A percentile compares a stretch with the other conserved stretches of the same genome.
Conservation (phyloP, 306 rosid genomes). For the Prosopis cineraria region DNA sequence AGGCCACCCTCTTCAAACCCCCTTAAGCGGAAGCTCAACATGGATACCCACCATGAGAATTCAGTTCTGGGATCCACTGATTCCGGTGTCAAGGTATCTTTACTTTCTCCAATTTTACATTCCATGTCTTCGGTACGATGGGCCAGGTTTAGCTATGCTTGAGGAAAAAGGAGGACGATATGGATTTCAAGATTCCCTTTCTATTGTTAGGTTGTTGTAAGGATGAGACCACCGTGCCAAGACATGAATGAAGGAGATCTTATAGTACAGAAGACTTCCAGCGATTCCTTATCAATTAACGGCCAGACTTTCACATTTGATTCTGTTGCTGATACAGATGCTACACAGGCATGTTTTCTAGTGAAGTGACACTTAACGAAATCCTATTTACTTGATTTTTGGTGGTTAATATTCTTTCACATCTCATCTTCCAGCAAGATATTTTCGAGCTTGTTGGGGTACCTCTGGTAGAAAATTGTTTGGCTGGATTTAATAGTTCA, state of each 20-base stretch:
- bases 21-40: constrained; percentile 84
- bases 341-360: constrained; percentile 77
- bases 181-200: neutral
- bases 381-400: constrained; percentile 17
- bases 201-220: constrained; percentile 67
- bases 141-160: neutral
- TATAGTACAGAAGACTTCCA: constrained; percentile 75
- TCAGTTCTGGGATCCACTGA: constrained; percentile 55
- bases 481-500: constrained; percentile 98
- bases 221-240: constrained; percentile 72
- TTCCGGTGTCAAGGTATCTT: constrained; percentile 87
- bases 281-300: constrained; percentile 70
- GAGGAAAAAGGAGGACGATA: neutral
- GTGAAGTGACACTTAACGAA: constrained; percentile 8
- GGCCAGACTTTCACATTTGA: constrained; percentile 94
- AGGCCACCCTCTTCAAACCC: constrained; percentile 88
- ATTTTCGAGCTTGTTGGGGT: constrained; percentile 90
- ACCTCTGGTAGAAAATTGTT: constrained; percentile 89
- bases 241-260: constrained; percentile 81
- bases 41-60: constrained; percentile 55
- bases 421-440: constrained; percentile 66
- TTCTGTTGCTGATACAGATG: constrained; percentile 74
- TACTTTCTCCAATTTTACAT: neutral
- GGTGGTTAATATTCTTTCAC: constrained; percentile 5
- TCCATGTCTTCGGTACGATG: neutral